Base-by-base conservation (phyloP, 1,139 yeast species). In the Lodderomyces elongisporus region DNA sequence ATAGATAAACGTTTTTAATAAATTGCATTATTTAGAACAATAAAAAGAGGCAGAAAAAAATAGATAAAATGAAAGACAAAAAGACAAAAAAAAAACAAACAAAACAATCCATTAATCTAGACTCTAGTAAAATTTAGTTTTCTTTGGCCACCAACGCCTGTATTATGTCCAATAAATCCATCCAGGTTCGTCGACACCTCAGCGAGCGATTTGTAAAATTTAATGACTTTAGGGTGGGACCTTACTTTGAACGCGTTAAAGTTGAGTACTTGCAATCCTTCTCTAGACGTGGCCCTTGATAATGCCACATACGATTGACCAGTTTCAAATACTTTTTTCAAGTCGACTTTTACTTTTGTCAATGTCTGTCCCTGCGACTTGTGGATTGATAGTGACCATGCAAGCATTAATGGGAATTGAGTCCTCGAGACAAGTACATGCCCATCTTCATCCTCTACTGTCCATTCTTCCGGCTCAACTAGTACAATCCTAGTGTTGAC, bases 261-360 rank as follows among this genome's bases (percentile, higher is more conserved):
- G 45, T 85, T 81, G 34, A 77, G 53, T 1, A 88, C 85, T 47
- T 85, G 95, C 27, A 88, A 60, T 0, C 95, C 95, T 2, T 75
- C 76, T 48, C 95, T 65, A 5, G 83, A 74, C 1, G 79, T 83
- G 1, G 95, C 96, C 52, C 96, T 71, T 2, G 94, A 83, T 24
- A 89, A 63, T 0, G 96, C 96, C 20, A 89, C 96, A 54, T 91
- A 91, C 0, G 95, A 95, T 55, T 91, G 98, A 0, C 98, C 98
- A 41, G 78, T 82, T 51, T 89, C 98, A 57, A 91, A 91, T 0
- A 84, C 79, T 38, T 70, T 66, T 25, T 71, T 66, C 41, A 91
- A 65, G 54, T 93, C 95, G 4, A 91, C 95, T 46, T 76, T 76
- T 2, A 87, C 95, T 44, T 76, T 74, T 3, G 83, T 82, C 32